phyloP scores from a whole-genome alignment of 305 asterid genomes.

The Fraxinus sp. region DNA sequence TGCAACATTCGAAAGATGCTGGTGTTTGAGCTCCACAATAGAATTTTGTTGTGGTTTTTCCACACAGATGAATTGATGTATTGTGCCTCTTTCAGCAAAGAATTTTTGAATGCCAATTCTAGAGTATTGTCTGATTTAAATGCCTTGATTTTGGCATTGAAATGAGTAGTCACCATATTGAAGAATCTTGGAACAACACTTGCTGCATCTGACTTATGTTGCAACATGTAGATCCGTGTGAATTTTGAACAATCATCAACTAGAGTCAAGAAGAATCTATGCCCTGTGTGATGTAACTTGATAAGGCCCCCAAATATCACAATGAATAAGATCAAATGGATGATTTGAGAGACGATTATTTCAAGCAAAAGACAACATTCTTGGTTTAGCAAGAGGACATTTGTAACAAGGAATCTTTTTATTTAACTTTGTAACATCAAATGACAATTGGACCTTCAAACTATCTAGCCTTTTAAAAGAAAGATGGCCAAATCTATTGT shows the following conservation, averaged over 20 bases:
- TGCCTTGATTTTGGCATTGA: no score
- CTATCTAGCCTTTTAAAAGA: not conserved
- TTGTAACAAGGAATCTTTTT: no score
- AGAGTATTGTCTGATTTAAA: no score
- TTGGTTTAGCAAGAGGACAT: not conserved
- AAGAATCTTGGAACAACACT: not conserved
- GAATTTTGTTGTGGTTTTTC: not conserved
- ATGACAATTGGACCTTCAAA: not conserved
- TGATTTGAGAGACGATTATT: no score
- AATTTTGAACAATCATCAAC: not conserved
- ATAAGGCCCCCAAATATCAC: not conserved
- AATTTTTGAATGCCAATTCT: not conserved
- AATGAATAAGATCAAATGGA: not conserved
- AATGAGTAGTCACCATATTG: no score
- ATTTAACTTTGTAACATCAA: no score
- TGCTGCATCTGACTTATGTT: not conserved
- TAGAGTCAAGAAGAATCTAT: not conserved
- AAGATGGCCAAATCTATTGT: not conserved
- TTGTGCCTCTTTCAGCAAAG: not conserved
- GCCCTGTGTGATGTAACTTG: not conserved
- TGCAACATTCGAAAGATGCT: not conserved
- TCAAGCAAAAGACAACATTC: not conserved
- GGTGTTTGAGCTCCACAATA: not conserved
- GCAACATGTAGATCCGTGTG: not conserved
- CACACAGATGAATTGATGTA: not conserved